Evolutionary conservation across 1,284 basidiomycete species (phyloP).

Genomic region (Naganishia cerealis): DNA sequence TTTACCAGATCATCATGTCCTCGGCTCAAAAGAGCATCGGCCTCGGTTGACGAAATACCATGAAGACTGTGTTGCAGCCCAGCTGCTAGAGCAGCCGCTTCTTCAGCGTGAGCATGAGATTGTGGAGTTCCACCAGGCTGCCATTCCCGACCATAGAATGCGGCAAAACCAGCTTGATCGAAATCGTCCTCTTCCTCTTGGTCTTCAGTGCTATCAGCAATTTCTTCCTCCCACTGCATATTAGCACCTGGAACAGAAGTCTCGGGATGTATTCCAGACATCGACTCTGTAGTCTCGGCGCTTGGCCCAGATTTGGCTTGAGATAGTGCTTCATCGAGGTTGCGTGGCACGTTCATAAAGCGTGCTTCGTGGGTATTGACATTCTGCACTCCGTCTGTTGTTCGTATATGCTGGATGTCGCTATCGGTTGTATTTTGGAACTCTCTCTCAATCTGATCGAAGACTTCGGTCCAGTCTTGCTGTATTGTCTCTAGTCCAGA

Average conservation of each 20-base stretch:
- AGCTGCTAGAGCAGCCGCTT: background rate
- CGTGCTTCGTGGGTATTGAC: background rate
- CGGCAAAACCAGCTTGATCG: constrained; percentile 29
- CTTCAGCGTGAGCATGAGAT: background rate
- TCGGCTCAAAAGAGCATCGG: constrained; percentile 9
- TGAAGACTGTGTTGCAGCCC: constrained; percentile 10
- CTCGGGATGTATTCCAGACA: background rate
- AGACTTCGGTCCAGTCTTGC: constrained; percentile 13
- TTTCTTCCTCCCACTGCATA: constrained; percentile 23
- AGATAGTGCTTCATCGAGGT: constrained; percentile 23
- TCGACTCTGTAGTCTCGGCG: background rate
- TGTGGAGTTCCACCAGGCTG: constrained; percentile 10
- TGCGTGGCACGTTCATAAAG: constrained; percentile 12
- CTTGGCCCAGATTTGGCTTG: background rate
- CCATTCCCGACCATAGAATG: constrained; percentile 33
- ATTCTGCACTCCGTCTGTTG: background rate
- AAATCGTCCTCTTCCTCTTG: constrained; percentile 31
- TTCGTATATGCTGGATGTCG: background rate
- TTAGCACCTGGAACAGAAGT: constrained; percentile 11
- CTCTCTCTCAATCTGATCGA: constrained; percentile 19
- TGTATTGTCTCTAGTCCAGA: constrained; percentile 22
- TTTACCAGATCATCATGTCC: constrained; percentile 17
- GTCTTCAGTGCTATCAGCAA: background rate
- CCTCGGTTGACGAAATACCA: constrained; percentile 16
- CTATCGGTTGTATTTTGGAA: constrained; percentile 1